Percentiles rank a stretch among this genome's conserved stretches.
Conservation (phyloP, 179 eudicot species). For the Patellifolia procumbens region DNA sequence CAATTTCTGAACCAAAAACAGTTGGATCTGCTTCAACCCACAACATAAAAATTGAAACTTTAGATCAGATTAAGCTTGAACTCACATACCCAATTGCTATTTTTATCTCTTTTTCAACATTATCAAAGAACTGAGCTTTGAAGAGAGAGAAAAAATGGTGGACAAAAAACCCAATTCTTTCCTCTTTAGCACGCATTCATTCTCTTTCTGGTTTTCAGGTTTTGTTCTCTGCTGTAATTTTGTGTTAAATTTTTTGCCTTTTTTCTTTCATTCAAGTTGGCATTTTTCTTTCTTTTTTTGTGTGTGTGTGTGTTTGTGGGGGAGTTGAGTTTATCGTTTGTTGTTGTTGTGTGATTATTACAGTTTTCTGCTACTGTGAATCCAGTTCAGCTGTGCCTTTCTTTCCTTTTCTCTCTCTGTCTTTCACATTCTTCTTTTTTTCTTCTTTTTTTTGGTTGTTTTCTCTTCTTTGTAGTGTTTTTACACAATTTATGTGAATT, state of each 20-base stretch:
- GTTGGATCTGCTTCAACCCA: slow-evolving; percentile 33
- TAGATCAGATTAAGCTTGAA: slow-evolving; percentile 27
- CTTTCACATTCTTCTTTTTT: neutral
- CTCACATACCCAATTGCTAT: slow-evolving; percentile 11
- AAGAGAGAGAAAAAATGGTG: slow-evolving; percentile 19
- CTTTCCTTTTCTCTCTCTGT: slow-evolving; percentile 9
- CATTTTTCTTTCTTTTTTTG: slow-evolving; percentile 14
- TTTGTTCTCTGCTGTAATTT: slow-evolving; percentile 31
- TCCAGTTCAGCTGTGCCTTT: slow-evolving; percentile 36
- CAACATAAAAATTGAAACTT: neutral
- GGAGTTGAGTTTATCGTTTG: slow-evolving; percentile 22
- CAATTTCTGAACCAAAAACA: slow-evolving; percentile 19
- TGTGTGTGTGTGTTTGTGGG: neutral
- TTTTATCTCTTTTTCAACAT: slow-evolving; percentile 6
- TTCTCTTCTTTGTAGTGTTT: neutral
- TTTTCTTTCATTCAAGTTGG: slow-evolving; percentile 1
- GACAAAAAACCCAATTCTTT: slow-evolving; percentile 19
- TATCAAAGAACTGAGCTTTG: neutral
- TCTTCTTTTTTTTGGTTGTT: neutral
- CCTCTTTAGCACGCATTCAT: slow-evolving; percentile 41
- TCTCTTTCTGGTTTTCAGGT: slow-evolving; percentile 33
- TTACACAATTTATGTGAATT: slow-evolving; percentile 7
- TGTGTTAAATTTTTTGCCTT: neutral
- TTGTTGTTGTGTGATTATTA: slow-evolving; percentile 35
- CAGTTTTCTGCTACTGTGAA: slow-evolving; percentile 30